Evolutionary conservation across 106 monocot genomes (phyloP).

Genomic region (Gastrodia elata): DNA sequence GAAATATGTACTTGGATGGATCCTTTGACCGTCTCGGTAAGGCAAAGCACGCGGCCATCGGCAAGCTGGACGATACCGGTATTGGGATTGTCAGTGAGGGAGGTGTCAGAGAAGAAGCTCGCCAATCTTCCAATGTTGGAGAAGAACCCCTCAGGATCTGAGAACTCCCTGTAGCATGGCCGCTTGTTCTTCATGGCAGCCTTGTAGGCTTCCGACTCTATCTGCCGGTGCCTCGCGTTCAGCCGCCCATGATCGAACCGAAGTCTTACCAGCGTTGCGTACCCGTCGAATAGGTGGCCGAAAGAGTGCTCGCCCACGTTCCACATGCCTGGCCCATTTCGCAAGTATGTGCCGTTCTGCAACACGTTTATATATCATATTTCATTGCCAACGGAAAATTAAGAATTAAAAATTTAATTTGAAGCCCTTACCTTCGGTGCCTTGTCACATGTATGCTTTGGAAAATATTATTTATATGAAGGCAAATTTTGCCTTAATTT

Average conservation of each 20-base stretch:
- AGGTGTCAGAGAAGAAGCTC: conserved; percentile 69
- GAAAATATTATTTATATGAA: too few relatives aligned
- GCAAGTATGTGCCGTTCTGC: conserved; percentile 79
- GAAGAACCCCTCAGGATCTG: conserved; percentile 52
- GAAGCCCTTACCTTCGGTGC: too few relatives aligned
- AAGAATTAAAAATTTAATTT: too few relatives aligned
- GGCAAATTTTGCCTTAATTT: too few relatives aligned
- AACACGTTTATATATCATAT: not conserved
- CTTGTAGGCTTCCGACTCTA: conserved; percentile 88
- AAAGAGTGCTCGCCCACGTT: conserved; percentile 74
- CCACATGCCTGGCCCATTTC: conserved; percentile 93
- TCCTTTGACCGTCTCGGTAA: conserved; percentile 89
- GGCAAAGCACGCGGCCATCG: conserved; percentile 88
- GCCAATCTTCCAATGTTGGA: conserved; percentile 60
- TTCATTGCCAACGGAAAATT: too few relatives aligned
- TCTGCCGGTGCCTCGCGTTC: conserved; percentile 58
- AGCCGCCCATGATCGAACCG: conserved; percentile 52
- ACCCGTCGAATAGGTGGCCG: conserved; percentile 95
- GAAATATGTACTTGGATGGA: too few relatives aligned
- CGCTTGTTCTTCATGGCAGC: conserved; percentile 47
- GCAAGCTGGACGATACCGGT: conserved; percentile 79
- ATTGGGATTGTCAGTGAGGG: conserved; percentile 97
- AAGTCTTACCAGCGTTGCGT: conserved; percentile 77
- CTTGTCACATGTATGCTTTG: too few relatives aligned
- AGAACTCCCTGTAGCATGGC: conserved; percentile 90